A percentile compares a stretch with the other conserved stretches of the same genome.
Conservation (phyloP, 305 asterid species). For the Fraxinus ornus region DNA sequence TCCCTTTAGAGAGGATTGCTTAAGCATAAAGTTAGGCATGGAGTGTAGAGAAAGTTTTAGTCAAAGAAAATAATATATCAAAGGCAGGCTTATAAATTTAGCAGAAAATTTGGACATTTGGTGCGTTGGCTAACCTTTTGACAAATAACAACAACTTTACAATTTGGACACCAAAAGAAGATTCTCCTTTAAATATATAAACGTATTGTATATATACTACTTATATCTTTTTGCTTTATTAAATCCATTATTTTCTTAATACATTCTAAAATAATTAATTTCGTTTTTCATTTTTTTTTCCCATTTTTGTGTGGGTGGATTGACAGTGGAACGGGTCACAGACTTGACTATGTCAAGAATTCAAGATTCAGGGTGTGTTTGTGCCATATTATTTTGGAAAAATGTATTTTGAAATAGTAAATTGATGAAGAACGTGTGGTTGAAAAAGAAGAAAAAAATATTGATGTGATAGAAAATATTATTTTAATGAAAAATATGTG, state of each 20-base stretch:
- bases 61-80: background rate
- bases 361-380: too few relatives aligned
- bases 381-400: too few relatives aligned
- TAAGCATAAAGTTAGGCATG: slow-evolving; percentile 42
- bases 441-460: too few relatives aligned
- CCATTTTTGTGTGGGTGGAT: background rate
- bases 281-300: background rate
- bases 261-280: slow-evolving; percentile 21
- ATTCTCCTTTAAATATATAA: slow-evolving; percentile 28
- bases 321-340: slow-evolving; percentile 24
- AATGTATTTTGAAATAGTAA: too few relatives aligned
- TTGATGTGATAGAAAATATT: too few relatives aligned
- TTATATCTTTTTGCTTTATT: background rate
- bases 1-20: slow-evolving; percentile 25
- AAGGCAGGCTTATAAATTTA: slow-evolving; percentile 16
- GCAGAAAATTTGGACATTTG: slow-evolving; percentile 7
- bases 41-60: slow-evolving; percentile 40
- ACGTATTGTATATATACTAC: background rate
- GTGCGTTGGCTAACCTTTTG: slow-evolving; percentile 24
- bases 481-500: too few relatives aligned
- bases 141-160: slow-evolving; percentile 32
- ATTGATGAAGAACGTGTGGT: too few relatives aligned
- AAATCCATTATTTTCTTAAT: slow-evolving; percentile 23
- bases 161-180: slow-evolving; percentile 36
- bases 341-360: slow-evolving; percentile 26